Percentiles rank a stretch among this genome's conserved stretches.
phyloP scores from a whole-genome alignment of 179 eudicot genomes.

The Corrigiola litoralis region DNA sequence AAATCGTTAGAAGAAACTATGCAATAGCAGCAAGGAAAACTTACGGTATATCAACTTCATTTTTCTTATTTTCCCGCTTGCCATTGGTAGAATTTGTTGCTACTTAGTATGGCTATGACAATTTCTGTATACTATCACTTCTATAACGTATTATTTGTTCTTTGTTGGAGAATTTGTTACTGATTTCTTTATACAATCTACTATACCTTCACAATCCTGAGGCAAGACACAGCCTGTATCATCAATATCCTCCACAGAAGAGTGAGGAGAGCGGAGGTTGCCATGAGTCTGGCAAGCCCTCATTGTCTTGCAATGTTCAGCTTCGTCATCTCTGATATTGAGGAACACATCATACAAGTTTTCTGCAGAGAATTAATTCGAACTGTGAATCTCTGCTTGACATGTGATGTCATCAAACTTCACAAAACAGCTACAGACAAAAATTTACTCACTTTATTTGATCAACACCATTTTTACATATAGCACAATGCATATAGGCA shows the following conservation, averaged over 20 bases:
- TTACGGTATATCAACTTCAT: too few species aligned
- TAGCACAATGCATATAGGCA: background rate
- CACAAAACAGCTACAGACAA: background rate
- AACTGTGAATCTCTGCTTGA: background rate
- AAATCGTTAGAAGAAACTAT: too few species aligned
- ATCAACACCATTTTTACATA: background rate
- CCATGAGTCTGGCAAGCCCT: slow-evolving; percentile 94
- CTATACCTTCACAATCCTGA: slow-evolving; percentile 79
- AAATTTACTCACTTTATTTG: background rate
- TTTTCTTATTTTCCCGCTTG: too few species aligned
- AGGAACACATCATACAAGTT: slow-evolving; percentile 86
- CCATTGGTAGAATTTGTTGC: background rate
- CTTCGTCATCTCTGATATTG: slow-evolving; percentile 95
- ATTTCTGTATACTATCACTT: background rate
- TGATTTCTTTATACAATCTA: slow-evolving; percentile 80
- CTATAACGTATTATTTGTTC: slow-evolving; percentile 12
- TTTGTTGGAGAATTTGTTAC: slow-evolving; percentile 36
- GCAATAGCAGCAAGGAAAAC: too few species aligned
- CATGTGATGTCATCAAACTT: background rate
- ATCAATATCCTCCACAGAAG: slow-evolving; percentile 37
- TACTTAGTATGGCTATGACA: background rate
- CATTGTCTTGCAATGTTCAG: slow-evolving; percentile 99
- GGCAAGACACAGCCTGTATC: slow-evolving; percentile 43
- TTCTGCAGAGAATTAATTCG: slow-evolving; percentile 36
- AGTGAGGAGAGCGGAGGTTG: slow-evolving; percentile 87